Percentiles rank a stretch among this genome's conserved stretches.
These are phyloP conservation scores for Aspergillus sp. DNA, from an alignment of 2,329 filamentous ascomycete species.

Conservation along the genomic window DNA sequence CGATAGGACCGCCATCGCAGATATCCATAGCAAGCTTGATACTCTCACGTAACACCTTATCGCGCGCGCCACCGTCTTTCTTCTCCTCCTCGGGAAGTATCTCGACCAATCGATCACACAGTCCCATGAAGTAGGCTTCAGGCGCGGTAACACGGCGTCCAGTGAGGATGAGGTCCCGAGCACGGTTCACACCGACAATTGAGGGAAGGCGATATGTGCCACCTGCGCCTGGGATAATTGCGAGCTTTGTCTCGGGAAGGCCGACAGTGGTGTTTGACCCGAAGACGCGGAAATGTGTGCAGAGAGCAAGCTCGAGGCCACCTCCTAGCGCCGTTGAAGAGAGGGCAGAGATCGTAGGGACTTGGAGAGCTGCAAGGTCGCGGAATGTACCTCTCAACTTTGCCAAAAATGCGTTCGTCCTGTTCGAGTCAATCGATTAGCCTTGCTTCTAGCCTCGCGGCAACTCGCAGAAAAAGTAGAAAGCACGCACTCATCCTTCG, in stretches of 20 bases:
- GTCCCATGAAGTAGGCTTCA: slow-evolving; percentile 87
- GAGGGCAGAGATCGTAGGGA: slow-evolving; percentile 88
- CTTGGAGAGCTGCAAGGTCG: slow-evolving; percentile 70
- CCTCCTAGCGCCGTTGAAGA: slow-evolving; percentile 85
- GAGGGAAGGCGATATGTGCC: slow-evolving; percentile 84
- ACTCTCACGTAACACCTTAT: slow-evolving; percentile 70
- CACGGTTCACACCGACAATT: slow-evolving; percentile 75
- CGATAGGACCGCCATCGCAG: slow-evolving; percentile 84
- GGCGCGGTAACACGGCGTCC: slow-evolving; percentile 78
- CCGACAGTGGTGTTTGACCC: slow-evolving; percentile 74
- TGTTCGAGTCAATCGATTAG: slow-evolving; percentile 37
- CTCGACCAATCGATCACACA: slow-evolving; percentile 88
- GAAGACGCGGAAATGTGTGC: slow-evolving; percentile 86
- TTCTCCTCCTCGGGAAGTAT: slow-evolving; percentile 57
- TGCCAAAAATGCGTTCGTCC: slow-evolving; percentile 75
- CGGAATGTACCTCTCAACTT: slow-evolving; percentile 75
- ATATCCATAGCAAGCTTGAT: slow-evolving; percentile 79
- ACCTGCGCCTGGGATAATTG: slow-evolving; percentile 91
- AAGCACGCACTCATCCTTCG: slow-evolving; percentile 67
- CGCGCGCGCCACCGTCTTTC: slow-evolving; percentile 60
- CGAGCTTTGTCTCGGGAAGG: slow-evolving; percentile 87
- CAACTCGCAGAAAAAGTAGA: neutral
- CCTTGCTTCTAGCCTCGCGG: neutral
- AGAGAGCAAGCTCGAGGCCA: slow-evolving; percentile 87
- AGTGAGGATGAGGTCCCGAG: slow-evolving; percentile 87